Evolutionary conservation across 768 basidiomycete species (phyloP).

Genomic region (Russula lepida): DNA sequence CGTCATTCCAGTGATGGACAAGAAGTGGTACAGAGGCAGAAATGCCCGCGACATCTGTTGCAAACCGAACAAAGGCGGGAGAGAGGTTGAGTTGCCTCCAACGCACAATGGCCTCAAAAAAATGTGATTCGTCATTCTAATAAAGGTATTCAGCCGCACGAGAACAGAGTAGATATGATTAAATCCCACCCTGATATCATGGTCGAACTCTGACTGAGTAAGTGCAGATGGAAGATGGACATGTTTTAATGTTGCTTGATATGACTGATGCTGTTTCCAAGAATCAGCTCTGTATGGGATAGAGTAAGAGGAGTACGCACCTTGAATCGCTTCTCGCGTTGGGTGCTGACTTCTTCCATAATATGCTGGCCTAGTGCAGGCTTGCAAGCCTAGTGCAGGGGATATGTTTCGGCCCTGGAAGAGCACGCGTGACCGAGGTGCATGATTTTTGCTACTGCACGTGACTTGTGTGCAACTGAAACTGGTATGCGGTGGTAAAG

Average conservation of each 20-base stretch:
- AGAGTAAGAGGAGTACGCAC: slow-evolving; percentile 24
- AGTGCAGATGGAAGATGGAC: slow-evolving; percentile 68
- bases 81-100: slow-evolving; percentile 78
- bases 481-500: too few relatives aligned
- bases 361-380: background rate
- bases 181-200: slow-evolving; percentile 43
- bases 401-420: background rate
- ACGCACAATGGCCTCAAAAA: slow-evolving; percentile 62
- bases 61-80: slow-evolving; percentile 64
- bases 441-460: too few relatives aligned
- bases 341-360: slow-evolving; percentile 14
- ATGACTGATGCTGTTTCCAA: slow-evolving; percentile 57
- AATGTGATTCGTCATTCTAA: slow-evolving; percentile 74
- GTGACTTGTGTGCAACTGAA: too few relatives aligned
- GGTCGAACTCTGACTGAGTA: slow-evolving; percentile 41
- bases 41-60: slow-evolving; percentile 48
- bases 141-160: background rate
- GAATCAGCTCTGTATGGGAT: background rate
- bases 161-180: background rate
- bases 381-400: too few relatives aligned
- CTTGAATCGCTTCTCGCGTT: slow-evolving; percentile 45
- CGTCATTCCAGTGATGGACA: slow-evolving; percentile 68
- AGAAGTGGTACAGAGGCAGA: slow-evolving; percentile 74
- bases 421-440: too few relatives aligned
- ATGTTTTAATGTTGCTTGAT: slow-evolving; percentile 53